Evolutionary conservation across 768 basidiomycete genomes (phyloP).

Genomic region (Phlebiopsis flavidoalba): DNA sequence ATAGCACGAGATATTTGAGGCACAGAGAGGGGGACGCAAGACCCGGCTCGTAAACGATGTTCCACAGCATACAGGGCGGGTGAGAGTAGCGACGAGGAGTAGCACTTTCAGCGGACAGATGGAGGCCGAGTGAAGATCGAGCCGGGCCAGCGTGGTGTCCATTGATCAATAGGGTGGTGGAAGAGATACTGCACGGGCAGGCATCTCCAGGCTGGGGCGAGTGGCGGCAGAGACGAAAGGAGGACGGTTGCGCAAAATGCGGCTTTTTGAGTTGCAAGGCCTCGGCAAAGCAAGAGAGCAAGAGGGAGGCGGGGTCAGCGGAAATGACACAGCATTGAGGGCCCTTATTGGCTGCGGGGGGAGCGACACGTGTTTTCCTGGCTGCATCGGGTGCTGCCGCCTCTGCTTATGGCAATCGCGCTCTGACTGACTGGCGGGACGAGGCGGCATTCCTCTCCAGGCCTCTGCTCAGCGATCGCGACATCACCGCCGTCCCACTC

Average conservation of each 20-base stretch:
- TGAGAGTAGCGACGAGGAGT: background rate
- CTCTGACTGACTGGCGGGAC: background rate
- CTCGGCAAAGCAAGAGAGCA: slow-evolving; percentile 3
- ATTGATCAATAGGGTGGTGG: background rate
- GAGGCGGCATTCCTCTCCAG: background rate
- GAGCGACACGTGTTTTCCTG: background rate
- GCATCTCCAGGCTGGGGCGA: background rate
- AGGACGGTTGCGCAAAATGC: background rate
- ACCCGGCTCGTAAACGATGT: background rate
- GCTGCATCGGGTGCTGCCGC: background rate
- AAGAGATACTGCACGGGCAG: background rate
- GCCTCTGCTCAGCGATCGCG: no score
- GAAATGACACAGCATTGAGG: background rate
- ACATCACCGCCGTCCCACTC: no score
- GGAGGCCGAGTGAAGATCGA: background rate
- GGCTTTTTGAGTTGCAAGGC: slow-evolving; percentile 1
- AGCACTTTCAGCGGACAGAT: slow-evolving; percentile 1
- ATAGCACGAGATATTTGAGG: slow-evolving; percentile 9
- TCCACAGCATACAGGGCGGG: background rate
- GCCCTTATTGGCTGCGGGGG: background rate
- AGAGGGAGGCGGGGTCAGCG: slow-evolving; percentile 1
- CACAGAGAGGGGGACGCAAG: slow-evolving; percentile 7
- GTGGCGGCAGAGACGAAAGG: background rate
- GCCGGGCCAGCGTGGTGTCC: background rate
- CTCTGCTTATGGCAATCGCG: background rate